phyloP scores from a whole-genome alignment of 768 basidiomycete species.

The Sutorius australiensis region DNA sequence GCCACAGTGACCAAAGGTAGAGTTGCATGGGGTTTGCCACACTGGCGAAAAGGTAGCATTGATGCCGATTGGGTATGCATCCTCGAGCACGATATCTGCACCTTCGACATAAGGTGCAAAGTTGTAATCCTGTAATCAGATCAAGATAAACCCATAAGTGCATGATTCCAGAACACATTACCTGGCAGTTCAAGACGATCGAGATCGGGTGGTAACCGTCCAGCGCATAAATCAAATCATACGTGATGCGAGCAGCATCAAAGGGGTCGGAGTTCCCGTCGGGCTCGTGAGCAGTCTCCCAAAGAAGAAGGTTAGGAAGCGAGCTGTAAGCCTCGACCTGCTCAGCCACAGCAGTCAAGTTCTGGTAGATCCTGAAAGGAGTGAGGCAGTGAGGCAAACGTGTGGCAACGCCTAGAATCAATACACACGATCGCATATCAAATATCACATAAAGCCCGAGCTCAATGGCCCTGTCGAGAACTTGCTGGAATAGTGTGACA shows the following conservation, averaged over 20 bases:
- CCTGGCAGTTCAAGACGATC: conserved; percentile 49
- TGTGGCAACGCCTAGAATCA: neutral
- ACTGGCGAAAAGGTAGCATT: conserved; percentile 59
- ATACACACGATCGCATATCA: conserved; percentile 61
- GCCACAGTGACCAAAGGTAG: conserved; percentile 70
- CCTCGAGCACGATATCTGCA: conserved; percentile 64
- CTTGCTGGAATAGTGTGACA: conserved; percentile 34
- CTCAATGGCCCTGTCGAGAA: conserved; percentile 15
- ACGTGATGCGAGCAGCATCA: conserved; percentile 47
- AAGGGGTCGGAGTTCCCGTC: conserved; percentile 66
- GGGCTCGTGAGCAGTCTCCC: conserved; percentile 74
- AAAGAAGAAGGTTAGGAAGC: conserved; percentile 61
- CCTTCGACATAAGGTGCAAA: conserved; percentile 58
- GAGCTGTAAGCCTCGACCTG: conserved; percentile 65
- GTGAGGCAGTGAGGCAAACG: neutral
- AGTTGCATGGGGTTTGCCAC: conserved; percentile 60
- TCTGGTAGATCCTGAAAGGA: conserved; percentile 49
- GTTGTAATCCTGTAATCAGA: conserved; percentile 50
- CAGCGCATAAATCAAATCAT: conserved; percentile 43
- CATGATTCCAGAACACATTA: neutral
- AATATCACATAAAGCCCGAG: conserved; percentile 62
- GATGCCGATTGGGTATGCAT: conserved; percentile 39
- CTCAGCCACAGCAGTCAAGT: conserved; percentile 53
- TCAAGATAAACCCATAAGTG: neutral
- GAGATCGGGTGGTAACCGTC: conserved; percentile 61